These are phyloP conservation scores for Kodamaea arcana DNA, from an alignment of 1,139 yeast genomes.

Conservation along the genomic window DNA sequence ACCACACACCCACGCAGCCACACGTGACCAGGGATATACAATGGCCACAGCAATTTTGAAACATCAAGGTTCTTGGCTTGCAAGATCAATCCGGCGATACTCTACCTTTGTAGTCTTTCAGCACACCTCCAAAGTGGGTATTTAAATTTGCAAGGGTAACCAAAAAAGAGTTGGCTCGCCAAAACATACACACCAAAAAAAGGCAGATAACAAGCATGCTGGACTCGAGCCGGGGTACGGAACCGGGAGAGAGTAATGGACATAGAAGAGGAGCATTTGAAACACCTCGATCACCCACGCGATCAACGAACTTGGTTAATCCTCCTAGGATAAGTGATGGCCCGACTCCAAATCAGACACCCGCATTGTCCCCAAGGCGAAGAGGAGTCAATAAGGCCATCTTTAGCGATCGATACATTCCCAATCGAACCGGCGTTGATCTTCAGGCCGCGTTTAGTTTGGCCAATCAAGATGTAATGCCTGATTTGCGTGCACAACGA, in stretches of 20 bases:
- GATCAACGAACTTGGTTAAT: conserved; percentile 33
- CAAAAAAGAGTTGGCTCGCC: too few relatives aligned
- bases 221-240: background rate
- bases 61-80: too few relatives aligned
- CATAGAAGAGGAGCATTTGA: conserved; percentile 17
- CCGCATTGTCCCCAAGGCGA: conserved; percentile 37
- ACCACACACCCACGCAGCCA: too few relatives aligned
- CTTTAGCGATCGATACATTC: conserved; percentile 83
- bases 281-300: conserved; percentile 40
- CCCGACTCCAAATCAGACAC: conserved; percentile 13
- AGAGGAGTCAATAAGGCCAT: conserved; percentile 35
- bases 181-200: background rate
- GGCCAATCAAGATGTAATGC: conserved; percentile 43
- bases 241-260: background rate
- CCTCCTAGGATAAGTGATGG: conserved; percentile 30
- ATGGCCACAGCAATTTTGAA: too few relatives aligned
- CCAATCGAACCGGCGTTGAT: conserved; percentile 80
- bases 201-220: background rate
- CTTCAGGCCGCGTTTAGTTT: conserved; percentile 83
- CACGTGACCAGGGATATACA: too few relatives aligned
- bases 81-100: too few relatives aligned
- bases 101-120: too few relatives aligned
- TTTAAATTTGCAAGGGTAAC: too few relatives aligned
- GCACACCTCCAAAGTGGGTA: too few relatives aligned
- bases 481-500: conserved; percentile 29